These are phyloP conservation scores for Aspergillus hortae DNA, from an alignment of 2,329 filamentous ascomycete species.

Conservation along the genomic window DNA sequence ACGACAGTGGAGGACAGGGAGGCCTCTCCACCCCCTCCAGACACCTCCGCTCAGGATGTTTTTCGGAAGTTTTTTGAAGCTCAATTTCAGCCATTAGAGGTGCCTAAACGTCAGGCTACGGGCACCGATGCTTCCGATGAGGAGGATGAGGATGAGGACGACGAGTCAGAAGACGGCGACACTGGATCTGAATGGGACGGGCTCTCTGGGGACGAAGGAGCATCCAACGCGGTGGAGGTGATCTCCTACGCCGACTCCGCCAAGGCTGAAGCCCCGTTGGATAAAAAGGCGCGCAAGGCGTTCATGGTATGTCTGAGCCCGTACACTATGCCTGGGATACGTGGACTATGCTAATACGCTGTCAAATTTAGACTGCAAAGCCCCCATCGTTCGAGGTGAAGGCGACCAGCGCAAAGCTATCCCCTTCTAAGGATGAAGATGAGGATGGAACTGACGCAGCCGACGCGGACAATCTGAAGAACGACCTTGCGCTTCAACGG, in stretches of 20 bases:
- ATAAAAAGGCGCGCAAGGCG: constrained; percentile 68
- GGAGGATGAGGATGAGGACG: constrained; percentile 19
- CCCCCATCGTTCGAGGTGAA: constrained; percentile 41
- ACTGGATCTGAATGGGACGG: constrained; percentile 60
- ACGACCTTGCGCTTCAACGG: constrained; percentile 87
- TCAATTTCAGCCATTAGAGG: constrained; percentile 71
- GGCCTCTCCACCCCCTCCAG: constrained; percentile 19
- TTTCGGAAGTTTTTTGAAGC: constrained; percentile 85
- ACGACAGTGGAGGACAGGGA: constrained; percentile 20
- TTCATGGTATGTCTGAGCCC: constrained; percentile 63
- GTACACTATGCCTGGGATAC: neutral
- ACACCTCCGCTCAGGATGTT: constrained; percentile 64
- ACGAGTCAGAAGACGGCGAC: constrained; percentile 13
- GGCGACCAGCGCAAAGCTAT: constrained; percentile 13
- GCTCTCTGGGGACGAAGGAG: constrained; percentile 52
- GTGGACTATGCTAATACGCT: constrained; percentile 7
- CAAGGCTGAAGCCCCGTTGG: constrained; percentile 47
- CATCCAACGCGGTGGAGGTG: constrained; percentile 51
- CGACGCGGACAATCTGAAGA: constrained; percentile 69
- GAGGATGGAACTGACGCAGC: constrained; percentile 56
- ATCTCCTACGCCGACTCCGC: constrained; percentile 57
- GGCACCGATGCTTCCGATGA: constrained; percentile 18
- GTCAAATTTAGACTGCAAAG: constrained; percentile 37
- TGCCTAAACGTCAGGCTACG: constrained; percentile 10
- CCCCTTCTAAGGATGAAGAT: constrained; percentile 25